Conservation (phyloP, 306 rosid species). For the Hylodesmum podocarpum region DNA sequence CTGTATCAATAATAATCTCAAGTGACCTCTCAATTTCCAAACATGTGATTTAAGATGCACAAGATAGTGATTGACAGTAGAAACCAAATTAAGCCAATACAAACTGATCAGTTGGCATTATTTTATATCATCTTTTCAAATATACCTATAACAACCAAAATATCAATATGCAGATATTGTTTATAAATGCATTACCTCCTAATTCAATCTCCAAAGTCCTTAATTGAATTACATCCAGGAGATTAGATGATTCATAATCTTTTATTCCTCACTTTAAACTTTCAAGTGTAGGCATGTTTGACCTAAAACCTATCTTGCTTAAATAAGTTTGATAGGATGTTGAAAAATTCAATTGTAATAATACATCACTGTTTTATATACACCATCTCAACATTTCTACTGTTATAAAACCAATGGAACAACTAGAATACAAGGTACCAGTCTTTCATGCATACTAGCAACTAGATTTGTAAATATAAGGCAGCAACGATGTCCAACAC, state of each 20-base stretch:
- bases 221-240: background rate
- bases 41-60: constrained; percentile 5
- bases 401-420: background rate
- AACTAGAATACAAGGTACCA: background rate
- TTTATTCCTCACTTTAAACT: background rate
- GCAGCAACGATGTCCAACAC: constrained; percentile 1
- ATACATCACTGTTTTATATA: background rate
- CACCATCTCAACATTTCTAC: background rate
- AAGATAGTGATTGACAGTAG: background rate
- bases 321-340: background rate
- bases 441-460: background rate
- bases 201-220: background rate
- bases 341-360: background rate
- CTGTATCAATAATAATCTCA: constrained; percentile 5
- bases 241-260: background rate
- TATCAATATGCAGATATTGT: background rate
- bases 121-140: background rate
- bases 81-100: background rate
- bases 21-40: constrained; percentile 1
- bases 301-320: background rate
- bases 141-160: background rate
- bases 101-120: background rate
- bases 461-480: background rate
- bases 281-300: background rate
- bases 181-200: background rate